Evolutionary conservation across 23 red algal genomes (phyloP).

Genomic region (Gracilariopsis chorda): DNA sequence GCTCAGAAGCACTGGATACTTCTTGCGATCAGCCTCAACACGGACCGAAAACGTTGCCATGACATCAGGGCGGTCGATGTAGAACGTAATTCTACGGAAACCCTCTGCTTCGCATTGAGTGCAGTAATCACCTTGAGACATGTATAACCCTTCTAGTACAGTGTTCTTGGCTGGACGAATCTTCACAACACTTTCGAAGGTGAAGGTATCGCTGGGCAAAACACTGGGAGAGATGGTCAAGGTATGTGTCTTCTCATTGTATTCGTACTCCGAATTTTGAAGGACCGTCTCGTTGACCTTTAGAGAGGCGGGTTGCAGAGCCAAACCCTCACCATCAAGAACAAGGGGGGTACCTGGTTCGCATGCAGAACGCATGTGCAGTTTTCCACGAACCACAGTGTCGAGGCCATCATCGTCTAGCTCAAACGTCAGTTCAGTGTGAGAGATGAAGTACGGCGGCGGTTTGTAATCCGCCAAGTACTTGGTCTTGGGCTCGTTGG

Average conservation of each 20-base stretch:
- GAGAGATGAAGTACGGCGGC: conserved; percentile 69
- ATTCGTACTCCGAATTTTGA: conserved; percentile 39
- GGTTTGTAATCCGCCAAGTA: conserved; percentile 77
- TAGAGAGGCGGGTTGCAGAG: conserved; percentile 53
- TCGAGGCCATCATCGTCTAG: conserved; percentile 71
- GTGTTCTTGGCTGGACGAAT: conserved; percentile 81
- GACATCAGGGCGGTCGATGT: conserved; percentile 94
- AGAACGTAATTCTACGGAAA: conserved; percentile 90
- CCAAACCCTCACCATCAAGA: conserved; percentile 67
- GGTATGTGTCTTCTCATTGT: neutral
- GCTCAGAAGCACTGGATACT: conserved; percentile 85
- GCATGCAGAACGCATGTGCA: conserved; percentile 31
- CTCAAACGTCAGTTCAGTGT: conserved; percentile 67
- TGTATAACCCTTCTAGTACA: conserved; percentile 89
- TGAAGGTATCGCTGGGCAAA: conserved; percentile 33
- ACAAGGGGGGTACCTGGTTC: conserved; percentile 25
- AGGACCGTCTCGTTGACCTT: conserved; percentile 54
- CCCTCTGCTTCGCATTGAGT: conserved; percentile 99
- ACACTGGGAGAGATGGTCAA: conserved; percentile 17
- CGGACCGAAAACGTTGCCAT: conserved; percentile 79
- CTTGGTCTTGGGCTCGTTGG: conserved; percentile 42
- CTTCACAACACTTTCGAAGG: conserved; percentile 62
- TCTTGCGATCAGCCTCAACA: conserved; percentile 51
- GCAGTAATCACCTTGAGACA: conserved; percentile 86
- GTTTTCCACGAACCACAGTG: conserved; percentile 49